Percentiles rank a stretch among this genome's conserved stretches.
Evolutionary conservation across 1,139 yeast genomes (phyloP).

Genomic region (Protomyces lactucae-debilis): DNA sequence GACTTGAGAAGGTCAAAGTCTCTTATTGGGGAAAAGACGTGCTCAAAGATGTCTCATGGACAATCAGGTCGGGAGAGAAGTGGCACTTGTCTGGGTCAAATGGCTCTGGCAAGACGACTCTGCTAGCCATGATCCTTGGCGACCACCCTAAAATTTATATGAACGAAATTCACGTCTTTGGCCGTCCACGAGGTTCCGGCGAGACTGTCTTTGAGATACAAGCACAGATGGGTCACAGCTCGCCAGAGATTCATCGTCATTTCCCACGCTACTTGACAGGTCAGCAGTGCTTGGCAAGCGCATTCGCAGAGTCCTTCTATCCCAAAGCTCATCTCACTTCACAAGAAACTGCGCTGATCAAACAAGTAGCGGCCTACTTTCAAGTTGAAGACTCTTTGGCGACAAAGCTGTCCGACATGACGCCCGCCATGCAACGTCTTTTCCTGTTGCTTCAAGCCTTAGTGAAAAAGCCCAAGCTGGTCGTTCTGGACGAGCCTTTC

Average conservation of each 20-base stretch:
- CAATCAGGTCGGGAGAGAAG: constrained; percentile 62
- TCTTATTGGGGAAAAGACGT: constrained; percentile 60
- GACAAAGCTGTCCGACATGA: constrained; percentile 51
- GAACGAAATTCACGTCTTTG: constrained; percentile 59
- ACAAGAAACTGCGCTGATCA: constrained; percentile 37
- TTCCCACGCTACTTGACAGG: constrained; percentile 49
- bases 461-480: constrained; percentile 66
- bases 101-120: constrained; percentile 89
- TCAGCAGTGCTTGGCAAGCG: constrained; percentile 51
- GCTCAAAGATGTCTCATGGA: constrained; percentile 60
- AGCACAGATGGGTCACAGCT: constrained; percentile 71
- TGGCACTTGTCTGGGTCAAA: constrained; percentile 90
- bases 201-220: constrained; percentile 75
- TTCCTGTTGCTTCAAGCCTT: constrained; percentile 70
- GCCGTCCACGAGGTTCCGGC: constrained; percentile 67
- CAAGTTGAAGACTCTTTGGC: constrained; percentile 36
- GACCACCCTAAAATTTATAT: constrained; percentile 98
- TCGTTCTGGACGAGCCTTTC: constrained; percentile 87
- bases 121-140: constrained; percentile 75
- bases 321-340: constrained; percentile 26
- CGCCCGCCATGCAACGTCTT: constrained; percentile 73
- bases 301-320: constrained; percentile 40
- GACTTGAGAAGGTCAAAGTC: constrained; percentile 61
- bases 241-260: constrained; percentile 87
- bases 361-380: constrained; percentile 27